A percentile compares a stretch with the other conserved stretches of the same genome.
phyloP scores from a whole-genome alignment of 352 stramenopile species.

The Detonula confervacea region DNA sequence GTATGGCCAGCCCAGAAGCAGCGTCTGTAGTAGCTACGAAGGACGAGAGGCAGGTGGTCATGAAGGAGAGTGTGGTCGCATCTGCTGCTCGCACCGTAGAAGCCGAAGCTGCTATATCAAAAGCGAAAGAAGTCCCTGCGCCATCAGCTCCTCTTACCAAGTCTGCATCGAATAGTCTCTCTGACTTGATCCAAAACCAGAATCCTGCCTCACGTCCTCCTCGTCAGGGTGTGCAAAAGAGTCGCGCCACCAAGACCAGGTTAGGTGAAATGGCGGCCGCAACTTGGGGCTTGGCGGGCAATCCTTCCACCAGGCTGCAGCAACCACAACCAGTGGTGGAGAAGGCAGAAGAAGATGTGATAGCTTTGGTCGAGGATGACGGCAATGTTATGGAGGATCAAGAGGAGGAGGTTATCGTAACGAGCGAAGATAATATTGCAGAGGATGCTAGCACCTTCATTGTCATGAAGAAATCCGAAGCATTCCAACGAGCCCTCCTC shows the following conservation, averaged over 20 bases:
- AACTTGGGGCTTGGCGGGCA: background rate
- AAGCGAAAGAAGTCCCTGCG: constrained; percentile 1
- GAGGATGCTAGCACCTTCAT: background rate
- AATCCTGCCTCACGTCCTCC: constrained; percentile 13
- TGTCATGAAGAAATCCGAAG: constrained; percentile 39
- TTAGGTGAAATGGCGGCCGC: constrained; percentile 13
- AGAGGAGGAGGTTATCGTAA: background rate
- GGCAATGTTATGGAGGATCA: constrained; percentile 14
- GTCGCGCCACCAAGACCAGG: constrained; percentile 10
- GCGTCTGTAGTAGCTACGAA: constrained; percentile 7
- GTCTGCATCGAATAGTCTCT: constrained; percentile 22
- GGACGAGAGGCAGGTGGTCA: constrained; percentile 28
- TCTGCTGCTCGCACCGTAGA: constrained; percentile 5
- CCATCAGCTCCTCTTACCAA: background rate
- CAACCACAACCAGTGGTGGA: background rate
- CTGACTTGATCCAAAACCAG: constrained; percentile 27
- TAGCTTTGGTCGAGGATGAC: background rate
- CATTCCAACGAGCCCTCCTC: constrained; percentile 51
- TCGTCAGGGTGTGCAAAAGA: constrained; percentile 12
- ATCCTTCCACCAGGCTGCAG: background rate
- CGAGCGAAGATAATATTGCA: background rate
- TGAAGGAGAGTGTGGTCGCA: constrained; percentile 44
- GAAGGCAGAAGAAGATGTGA: background rate
- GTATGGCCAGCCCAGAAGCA: constrained; percentile 37
- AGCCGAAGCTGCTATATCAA: background rate